Evolutionary conservation across 1,284 basidiomycete genomes (phyloP).

Genomic region (Pterula multifida): DNA sequence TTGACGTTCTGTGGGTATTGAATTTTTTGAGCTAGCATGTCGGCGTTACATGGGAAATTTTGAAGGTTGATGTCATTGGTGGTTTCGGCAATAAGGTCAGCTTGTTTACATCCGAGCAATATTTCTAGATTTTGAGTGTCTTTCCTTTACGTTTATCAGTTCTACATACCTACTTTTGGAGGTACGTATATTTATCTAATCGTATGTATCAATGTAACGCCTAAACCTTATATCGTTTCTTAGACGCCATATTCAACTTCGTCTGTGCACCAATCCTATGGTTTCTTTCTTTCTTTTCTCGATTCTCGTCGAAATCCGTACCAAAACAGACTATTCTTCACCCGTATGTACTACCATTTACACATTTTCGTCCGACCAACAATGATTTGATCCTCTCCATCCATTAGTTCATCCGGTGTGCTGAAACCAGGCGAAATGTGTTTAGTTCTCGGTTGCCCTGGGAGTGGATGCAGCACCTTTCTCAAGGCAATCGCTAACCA

Average conservation of each 20-base stretch:
- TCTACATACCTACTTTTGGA: constrained; percentile 56
- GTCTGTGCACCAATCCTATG: constrained; percentile 41
- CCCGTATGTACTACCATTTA: constrained; percentile 33
- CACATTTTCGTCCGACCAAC: neutral
- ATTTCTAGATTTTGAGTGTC: neutral
- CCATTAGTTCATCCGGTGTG: constrained; percentile 54
- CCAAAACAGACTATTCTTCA: constrained; percentile 48
- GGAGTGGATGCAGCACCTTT: constrained; percentile 72
- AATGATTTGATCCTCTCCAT: neutral
- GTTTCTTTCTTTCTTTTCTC: constrained; percentile 41
- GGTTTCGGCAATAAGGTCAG: constrained; percentile 40
- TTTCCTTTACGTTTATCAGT: constrained; percentile 21
- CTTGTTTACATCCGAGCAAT: constrained; percentile 2
- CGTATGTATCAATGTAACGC: constrained; percentile 4
- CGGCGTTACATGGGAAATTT: constrained; percentile 68
- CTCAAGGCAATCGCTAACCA: constrained; percentile 70
- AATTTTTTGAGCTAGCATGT: constrained; percentile 33
- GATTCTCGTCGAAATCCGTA: constrained; percentile 25
- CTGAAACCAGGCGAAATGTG: constrained; percentile 57
- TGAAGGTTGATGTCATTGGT: constrained; percentile 63
- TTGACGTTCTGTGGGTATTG: neutral
- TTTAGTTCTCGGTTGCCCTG: constrained; percentile 76
- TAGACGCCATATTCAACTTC: constrained; percentile 52
- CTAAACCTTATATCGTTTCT: constrained; percentile 15
- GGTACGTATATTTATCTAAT: constrained; percentile 23